phyloP scores from a whole-genome alignment of 176 grass and related monocot genomes.

The Avena atlantica region DNA sequence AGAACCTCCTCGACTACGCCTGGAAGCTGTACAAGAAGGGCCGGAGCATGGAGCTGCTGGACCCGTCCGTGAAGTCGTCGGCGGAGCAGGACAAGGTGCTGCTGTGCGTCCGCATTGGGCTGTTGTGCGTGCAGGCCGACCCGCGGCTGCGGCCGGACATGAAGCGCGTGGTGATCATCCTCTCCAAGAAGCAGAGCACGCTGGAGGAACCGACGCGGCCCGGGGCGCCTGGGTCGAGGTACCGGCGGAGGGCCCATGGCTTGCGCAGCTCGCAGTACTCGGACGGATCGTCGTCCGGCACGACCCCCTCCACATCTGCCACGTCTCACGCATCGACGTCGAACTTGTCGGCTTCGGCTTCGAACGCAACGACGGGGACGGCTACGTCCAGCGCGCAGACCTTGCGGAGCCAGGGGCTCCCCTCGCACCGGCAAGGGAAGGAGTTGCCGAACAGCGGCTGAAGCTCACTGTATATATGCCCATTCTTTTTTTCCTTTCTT shows the following conservation, averaged over 20 bases:
- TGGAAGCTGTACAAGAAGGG: slow-evolving; percentile 84
- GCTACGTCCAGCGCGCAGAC: slow-evolving; percentile 45
- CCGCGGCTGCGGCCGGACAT: slow-evolving; percentile 83
- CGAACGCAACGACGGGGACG: slow-evolving; percentile 50
- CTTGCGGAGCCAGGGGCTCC: slow-evolving; percentile 41
- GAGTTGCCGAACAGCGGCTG: background rate
- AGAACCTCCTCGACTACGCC: slow-evolving; percentile 85
- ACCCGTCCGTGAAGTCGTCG: slow-evolving; percentile 52
- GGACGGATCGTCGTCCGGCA: slow-evolving; percentile 56
- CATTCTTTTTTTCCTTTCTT: slow-evolving; percentile 24
- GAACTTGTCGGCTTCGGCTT: slow-evolving; percentile 39
- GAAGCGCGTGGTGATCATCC: slow-evolving; percentile 79
- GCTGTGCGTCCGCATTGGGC: slow-evolving; percentile 71
- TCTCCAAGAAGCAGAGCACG: slow-evolving; percentile 77
- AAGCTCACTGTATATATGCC: slow-evolving; percentile 33
- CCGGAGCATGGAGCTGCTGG: slow-evolving; percentile 68
- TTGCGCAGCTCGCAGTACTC: slow-evolving; percentile 48
- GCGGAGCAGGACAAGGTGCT: slow-evolving; percentile 69
- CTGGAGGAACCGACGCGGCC: slow-evolving; percentile 82
- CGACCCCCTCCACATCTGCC: slow-evolving; percentile 53
- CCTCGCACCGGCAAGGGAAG: slow-evolving; percentile 46
- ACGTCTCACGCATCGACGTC: slow-evolving; percentile 46
- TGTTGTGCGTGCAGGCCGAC: slow-evolving; percentile 85
- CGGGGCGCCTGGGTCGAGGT: slow-evolving; percentile 62
- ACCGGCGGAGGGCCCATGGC: slow-evolving; percentile 53